Conservation (phyloP, 2,329 filamentous ascomycete species). For the Hypoxylon sp. region DNA sequence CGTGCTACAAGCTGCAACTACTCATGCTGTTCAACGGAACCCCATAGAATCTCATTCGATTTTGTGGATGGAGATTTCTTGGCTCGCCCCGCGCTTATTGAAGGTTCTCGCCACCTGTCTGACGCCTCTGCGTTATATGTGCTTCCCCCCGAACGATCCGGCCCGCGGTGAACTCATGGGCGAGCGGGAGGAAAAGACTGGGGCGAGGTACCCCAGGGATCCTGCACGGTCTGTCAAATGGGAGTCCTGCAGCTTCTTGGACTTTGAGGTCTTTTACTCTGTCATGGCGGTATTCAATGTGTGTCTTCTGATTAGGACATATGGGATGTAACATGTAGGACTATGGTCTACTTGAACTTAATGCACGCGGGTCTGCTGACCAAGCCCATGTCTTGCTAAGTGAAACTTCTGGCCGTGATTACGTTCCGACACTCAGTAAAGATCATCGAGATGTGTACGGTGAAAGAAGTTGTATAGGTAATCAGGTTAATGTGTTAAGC, state of each 20-base stretch:
- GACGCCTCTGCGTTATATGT: conserved; percentile 12
- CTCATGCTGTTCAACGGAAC: background rate
- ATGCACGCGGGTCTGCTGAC: background rate
- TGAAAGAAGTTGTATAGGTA: background rate
- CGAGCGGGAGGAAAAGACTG: conserved; percentile 5
- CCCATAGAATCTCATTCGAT: background rate
- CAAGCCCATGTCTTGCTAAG: no score
- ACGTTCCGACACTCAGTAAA: background rate
- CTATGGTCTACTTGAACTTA: background rate
- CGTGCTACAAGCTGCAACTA: background rate
- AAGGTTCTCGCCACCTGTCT: conserved; percentile 4
- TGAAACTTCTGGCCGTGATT: background rate
- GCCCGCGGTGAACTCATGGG: conserved; percentile 3
- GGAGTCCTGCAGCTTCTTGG: conserved; percentile 5
- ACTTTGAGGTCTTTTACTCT: conserved; percentile 6
- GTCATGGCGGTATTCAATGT: background rate
- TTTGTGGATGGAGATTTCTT: conserved; percentile 1
- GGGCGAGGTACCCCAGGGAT: conserved; percentile 2
- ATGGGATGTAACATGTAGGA: conserved; percentile 1
- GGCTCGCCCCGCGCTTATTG: conserved; percentile 1
- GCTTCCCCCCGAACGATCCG: conserved; percentile 7
- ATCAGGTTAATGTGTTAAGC: background rate
- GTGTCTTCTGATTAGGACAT: conserved; percentile 4
- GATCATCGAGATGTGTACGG: background rate
- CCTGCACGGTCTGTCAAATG: conserved; percentile 4